Percentiles rank a stretch among this genome's conserved stretches.
phyloP scores from a whole-genome alignment of 2,329 filamentous ascomycete species.

The Coleophoma crateriformis region DNA sequence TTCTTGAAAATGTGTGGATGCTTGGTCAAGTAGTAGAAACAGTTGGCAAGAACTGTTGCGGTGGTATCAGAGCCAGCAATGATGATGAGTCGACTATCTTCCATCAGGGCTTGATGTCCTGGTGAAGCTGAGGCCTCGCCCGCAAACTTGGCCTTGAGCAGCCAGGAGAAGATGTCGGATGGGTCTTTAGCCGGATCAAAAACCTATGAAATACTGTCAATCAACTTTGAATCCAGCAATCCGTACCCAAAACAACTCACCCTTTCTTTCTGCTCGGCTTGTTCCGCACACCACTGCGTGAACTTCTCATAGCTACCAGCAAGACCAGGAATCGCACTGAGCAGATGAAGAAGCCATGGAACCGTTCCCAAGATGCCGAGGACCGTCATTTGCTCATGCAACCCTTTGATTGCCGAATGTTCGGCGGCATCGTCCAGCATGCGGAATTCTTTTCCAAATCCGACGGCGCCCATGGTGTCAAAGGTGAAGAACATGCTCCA shows the following conservation, averaged over 20 bases:
- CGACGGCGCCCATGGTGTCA: slow-evolving; percentile 38
- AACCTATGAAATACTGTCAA: background rate
- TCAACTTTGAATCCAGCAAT: background rate
- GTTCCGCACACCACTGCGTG: slow-evolving; percentile 27
- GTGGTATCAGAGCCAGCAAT: slow-evolving; percentile 20
- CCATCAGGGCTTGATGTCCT: slow-evolving; percentile 16
- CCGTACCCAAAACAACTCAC: slow-evolving; percentile 3
- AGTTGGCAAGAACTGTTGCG: background rate
- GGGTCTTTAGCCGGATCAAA: slow-evolving; percentile 2
- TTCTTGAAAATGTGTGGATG: slow-evolving; percentile 5
- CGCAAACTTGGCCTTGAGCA: slow-evolving; percentile 15
- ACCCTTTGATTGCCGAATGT: slow-evolving; percentile 24
- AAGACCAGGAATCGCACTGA: slow-evolving; percentile 26
- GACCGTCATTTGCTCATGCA: slow-evolving; percentile 6
- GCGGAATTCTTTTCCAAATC: slow-evolving; percentile 35
- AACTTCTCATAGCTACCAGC: slow-evolving; percentile 27
- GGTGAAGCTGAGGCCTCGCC: slow-evolving; percentile 19
- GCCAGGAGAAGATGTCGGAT: slow-evolving; percentile 26
- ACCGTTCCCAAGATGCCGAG: slow-evolving; percentile 3
- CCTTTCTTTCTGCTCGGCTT: slow-evolving; percentile 26
- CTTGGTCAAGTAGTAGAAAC: slow-evolving; percentile 25
- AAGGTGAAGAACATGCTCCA: slow-evolving; percentile 37
- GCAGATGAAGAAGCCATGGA: slow-evolving; percentile 27
- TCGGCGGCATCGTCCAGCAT: slow-evolving; percentile 28
- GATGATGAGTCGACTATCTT: slow-evolving; percentile 19